Evolutionary conservation across 345 rosid genomes (phyloP).

Genomic region (Limnanthes douglasii): DNA sequence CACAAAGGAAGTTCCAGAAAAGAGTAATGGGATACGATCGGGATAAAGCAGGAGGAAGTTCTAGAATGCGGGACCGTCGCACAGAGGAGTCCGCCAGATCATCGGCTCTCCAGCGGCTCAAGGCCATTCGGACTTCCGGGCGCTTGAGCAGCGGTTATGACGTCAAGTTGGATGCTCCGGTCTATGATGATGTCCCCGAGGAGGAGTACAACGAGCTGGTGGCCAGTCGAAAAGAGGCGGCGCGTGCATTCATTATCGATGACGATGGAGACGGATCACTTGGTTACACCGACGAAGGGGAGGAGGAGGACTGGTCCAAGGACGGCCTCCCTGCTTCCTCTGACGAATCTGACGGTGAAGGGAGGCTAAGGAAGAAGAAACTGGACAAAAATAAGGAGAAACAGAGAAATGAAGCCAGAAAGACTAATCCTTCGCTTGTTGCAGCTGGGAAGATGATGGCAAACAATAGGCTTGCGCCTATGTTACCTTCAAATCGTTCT

Average conservation of each 20-base stretch:
- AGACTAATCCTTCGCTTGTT: constrained; percentile 35
- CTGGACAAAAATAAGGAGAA: constrained; percentile 30
- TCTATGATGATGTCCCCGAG: constrained; percentile 61
- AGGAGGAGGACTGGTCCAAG: constrained; percentile 86
- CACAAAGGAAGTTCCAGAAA: not conserved
- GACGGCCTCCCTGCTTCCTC: constrained; percentile 43
- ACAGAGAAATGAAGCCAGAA: constrained; percentile 24
- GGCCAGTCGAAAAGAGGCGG: constrained; percentile 67
- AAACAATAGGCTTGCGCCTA: constrained; percentile 65
- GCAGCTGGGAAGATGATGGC: constrained; percentile 87
- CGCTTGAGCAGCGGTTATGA: constrained; percentile 45
- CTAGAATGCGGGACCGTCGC: constrained; percentile 39
- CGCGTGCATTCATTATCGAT: constrained; percentile 54
- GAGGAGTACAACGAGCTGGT: constrained; percentile 67
- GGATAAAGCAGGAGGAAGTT: constrained; percentile 5
- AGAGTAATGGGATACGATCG: constrained; percentile 24
- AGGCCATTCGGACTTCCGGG: constrained; percentile 59
- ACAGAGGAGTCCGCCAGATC: constrained; percentile 37
- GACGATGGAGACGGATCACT: constrained; percentile 66
- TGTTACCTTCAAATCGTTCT: constrained; percentile 66
- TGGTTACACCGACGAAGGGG: constrained; percentile 77
- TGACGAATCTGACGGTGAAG: constrained; percentile 48
- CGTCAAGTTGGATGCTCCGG: constrained; percentile 54
- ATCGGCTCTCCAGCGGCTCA: constrained; percentile 57
- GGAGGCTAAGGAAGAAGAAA: constrained; percentile 35